phyloP scores from a whole-genome alignment of 2,329 filamentous ascomycete species.

The Cytospora chrysosperma region DNA sequence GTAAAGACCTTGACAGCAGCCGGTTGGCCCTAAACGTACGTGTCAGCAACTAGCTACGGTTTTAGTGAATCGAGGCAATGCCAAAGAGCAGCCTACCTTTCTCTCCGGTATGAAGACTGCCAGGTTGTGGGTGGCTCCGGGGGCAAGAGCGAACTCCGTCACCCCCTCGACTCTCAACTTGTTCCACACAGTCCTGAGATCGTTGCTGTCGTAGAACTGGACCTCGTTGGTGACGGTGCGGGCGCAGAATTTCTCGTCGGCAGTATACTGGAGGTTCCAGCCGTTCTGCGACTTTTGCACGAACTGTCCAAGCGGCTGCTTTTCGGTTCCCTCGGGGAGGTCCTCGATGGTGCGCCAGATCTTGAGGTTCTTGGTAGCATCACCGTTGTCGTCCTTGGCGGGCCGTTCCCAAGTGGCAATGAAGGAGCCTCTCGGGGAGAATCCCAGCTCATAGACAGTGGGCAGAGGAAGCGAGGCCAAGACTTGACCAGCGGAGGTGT shows the following conservation, averaged over 20 bases:
- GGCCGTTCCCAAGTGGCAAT: slow-evolving; percentile 96
- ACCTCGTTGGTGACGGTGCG: slow-evolving; percentile 95
- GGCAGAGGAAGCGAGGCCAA: slow-evolving; percentile 73
- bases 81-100: slow-evolving; percentile 60
- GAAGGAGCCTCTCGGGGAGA: slow-evolving; percentile 89
- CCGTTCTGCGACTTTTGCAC: slow-evolving; percentile 94
- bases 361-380: slow-evolving; percentile 95
- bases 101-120: slow-evolving; percentile 94
- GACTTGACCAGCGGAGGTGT: slow-evolving; percentile 72
- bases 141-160: slow-evolving; percentile 82
- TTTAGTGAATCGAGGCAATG: not conserved
- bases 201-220: slow-evolving; percentile 89
- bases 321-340: slow-evolving; percentile 57
- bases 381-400: slow-evolving; percentile 86
- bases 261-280: slow-evolving; percentile 97
- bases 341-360: slow-evolving; percentile 86
- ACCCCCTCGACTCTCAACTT: slow-evolving; percentile 92
- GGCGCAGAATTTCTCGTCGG: slow-evolving; percentile 90
- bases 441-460: slow-evolving; percentile 91
- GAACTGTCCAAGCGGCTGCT: slow-evolving; percentile 79
- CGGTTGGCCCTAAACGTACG: slow-evolving; percentile 70
- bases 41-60: slow-evolving; percentile 25
- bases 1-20: slow-evolving; percentile 93
- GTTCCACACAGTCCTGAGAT: slow-evolving; percentile 88
- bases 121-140: slow-evolving; percentile 85